Percentiles rank a stretch among this genome's conserved stretches.
phyloP scores from a whole-genome alignment of 345 rosid species.

The Salix udensis region DNA sequence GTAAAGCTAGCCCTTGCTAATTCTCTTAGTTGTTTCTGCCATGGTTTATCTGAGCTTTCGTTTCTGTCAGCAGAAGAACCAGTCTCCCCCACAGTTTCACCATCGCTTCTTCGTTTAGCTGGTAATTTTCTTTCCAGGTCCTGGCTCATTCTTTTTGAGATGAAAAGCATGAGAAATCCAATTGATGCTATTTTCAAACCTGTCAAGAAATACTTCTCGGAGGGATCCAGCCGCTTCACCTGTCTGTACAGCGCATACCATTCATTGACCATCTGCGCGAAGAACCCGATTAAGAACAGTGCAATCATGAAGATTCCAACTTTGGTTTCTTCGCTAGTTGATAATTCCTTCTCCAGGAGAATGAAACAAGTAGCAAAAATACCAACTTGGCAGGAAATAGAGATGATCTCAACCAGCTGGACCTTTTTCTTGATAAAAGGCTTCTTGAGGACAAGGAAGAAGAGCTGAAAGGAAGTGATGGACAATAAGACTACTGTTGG shows the following conservation, averaged over 20 bases:
- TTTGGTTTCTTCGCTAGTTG: slow-evolving; percentile 35
- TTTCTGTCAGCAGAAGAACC: slow-evolving; percentile 41
- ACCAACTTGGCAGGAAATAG: slow-evolving; percentile 58
- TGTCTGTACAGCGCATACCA: slow-evolving; percentile 73
- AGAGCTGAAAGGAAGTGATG: slow-evolving; percentile 78
- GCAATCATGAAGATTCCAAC: slow-evolving; percentile 63
- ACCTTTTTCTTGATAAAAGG: slow-evolving; percentile 90
- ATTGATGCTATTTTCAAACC: slow-evolving; percentile 62
- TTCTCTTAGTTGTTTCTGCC: slow-evolving; percentile 72
- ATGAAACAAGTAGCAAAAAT: slow-evolving; percentile 48
- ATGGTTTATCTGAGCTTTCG: slow-evolving; percentile 55
- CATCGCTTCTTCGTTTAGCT: slow-evolving; percentile 13
- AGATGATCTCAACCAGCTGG: slow-evolving; percentile 77
- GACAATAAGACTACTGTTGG: slow-evolving; percentile 50
- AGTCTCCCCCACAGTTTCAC: slow-evolving; percentile 34
- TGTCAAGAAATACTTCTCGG: slow-evolving; percentile 38
- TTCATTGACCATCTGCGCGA: slow-evolving; percentile 53
- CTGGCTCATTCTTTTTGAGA: slow-evolving; percentile 47
- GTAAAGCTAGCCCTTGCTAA: slow-evolving; percentile 78
- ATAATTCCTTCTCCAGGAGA: slow-evolving; percentile 40
- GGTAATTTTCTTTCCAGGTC: slow-evolving; percentile 47
- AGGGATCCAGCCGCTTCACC: slow-evolving; percentile 51
- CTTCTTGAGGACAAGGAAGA: slow-evolving; percentile 79
- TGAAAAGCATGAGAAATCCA: slow-evolving; percentile 50
- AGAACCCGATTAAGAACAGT: slow-evolving; percentile 65